Conservation (phyloP, 2,329 filamentous ascomycete species). For the Scedosporium aurantiacum region DNA sequence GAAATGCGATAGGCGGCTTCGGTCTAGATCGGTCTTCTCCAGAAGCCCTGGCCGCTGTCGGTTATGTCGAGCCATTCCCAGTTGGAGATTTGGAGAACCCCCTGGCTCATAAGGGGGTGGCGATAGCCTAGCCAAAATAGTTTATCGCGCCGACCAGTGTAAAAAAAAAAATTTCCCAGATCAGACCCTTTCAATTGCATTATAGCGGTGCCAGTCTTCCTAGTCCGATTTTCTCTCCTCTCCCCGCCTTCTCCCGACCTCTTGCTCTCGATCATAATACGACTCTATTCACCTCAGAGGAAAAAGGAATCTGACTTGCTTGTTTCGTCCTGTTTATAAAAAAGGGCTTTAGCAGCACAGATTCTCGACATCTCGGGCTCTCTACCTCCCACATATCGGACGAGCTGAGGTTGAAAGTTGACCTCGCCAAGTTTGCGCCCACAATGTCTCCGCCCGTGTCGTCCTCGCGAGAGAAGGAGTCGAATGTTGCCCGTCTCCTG, state of each 20-base stretch:
- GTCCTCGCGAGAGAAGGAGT: slow-evolving; percentile 62
- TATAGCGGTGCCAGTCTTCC: slow-evolving; percentile 1
- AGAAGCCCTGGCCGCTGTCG: not conserved
- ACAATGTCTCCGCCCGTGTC: slow-evolving; percentile 4
- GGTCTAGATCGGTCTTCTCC: too few relatives aligned
- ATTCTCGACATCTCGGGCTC: not conserved
- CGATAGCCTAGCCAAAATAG: slow-evolving; percentile 1
- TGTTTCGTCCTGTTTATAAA: not conserved
- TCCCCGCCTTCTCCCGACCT: slow-evolving; percentile 2
- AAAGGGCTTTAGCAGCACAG: not conserved
- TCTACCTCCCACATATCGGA: not conserved
- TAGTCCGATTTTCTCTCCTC: not conserved
- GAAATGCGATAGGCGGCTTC: too few relatives aligned
- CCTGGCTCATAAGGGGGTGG: not conserved
- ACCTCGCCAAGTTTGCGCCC: not conserved
- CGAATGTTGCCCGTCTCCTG: slow-evolving; percentile 73
- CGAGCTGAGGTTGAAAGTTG: not conserved
- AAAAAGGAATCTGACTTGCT: not conserved
- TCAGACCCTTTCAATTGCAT: slow-evolving; percentile 4
- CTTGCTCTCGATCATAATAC: not conserved
- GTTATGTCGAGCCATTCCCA: not conserved
- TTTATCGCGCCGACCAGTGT: not conserved
- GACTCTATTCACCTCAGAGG: not conserved
- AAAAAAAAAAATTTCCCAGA: slow-evolving; percentile 11
- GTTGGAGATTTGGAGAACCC: too few relatives aligned